A percentile compares a stretch with the other conserved stretches of the same genome.
phyloP scores from a whole-genome alignment of 139 green algal genomes.

The Micractinium sp. region DNA sequence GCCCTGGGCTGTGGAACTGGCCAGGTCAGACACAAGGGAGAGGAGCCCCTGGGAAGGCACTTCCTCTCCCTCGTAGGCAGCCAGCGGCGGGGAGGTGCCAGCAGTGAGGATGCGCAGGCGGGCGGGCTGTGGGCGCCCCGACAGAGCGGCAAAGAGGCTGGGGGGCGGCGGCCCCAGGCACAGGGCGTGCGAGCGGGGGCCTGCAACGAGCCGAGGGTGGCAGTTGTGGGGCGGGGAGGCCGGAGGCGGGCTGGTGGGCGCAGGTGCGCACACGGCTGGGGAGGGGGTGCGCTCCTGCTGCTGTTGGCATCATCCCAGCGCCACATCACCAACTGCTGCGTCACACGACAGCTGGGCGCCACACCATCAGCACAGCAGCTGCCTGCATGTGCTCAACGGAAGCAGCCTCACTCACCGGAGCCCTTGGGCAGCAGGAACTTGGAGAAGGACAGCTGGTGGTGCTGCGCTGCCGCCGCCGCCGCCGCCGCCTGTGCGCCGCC shows the following conservation, averaged over 20 bases:
- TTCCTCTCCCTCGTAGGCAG: conserved; percentile 56
- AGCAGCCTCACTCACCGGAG: neutral
- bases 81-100: conserved; percentile 39
- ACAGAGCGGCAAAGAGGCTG: conserved; percentile 58
- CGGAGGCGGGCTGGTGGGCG: too few relatives aligned
- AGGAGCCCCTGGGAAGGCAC: conserved; percentile 36
- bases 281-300: too few relatives aligned
- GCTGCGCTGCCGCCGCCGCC: conserved; percentile 3
- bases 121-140: neutral
- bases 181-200: conserved; percentile 31
- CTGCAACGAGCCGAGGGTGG: neutral
- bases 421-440: conserved; percentile 57
- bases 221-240: too few relatives aligned
- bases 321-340: neutral
- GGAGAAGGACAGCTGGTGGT: conserved; percentile 28
- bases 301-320: neutral
- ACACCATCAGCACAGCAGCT: neutral
- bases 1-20: conserved; percentile 20
- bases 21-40: conserved; percentile 47
- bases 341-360: neutral
- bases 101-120: conserved; percentile 50
- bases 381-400: too few relatives aligned
- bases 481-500: neutral
- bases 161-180: conserved; percentile 49
- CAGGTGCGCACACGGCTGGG: too few relatives aligned